Percentiles rank a stretch among this genome's conserved stretches.
Evolutionary conservation across 306 rosid genomes (phyloP).

Genomic region (Malus fusca): DNA sequence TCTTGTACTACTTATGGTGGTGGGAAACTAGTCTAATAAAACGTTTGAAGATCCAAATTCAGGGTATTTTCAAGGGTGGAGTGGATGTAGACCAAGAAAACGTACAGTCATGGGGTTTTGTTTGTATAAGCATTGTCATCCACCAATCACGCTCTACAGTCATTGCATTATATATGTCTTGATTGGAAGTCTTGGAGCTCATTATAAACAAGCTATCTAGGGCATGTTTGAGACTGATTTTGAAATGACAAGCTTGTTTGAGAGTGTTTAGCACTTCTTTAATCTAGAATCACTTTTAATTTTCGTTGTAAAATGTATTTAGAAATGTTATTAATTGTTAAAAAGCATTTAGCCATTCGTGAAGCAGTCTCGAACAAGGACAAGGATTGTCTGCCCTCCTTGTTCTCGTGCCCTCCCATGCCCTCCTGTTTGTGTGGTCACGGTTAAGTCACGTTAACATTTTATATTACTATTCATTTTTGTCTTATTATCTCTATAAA

Average conservation of each 20-base stretch:
- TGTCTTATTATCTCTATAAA: too few species aligned
- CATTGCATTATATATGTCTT: conserved; percentile 15
- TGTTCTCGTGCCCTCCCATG: too few species aligned
- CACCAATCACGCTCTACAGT: conserved; percentile 19
- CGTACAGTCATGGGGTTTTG: conserved; percentile 17
- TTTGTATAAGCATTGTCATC: conserved; percentile 28
- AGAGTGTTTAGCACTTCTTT: not conserved
- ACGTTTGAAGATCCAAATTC: conserved; percentile 27
- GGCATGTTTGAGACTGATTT: too few species aligned
- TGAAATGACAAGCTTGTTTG: not conserved
- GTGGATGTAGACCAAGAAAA: conserved; percentile 25
- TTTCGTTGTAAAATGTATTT: too few species aligned
- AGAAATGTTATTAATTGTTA: not conserved
- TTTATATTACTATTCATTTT: too few species aligned
- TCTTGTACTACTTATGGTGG: conserved; percentile 19
- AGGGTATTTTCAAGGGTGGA: conserved; percentile 27
- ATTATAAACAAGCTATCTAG: not conserved
- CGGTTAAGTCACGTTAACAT: too few species aligned
- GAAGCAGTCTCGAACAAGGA: not conserved
- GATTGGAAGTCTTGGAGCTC: not conserved
- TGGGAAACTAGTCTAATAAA: not conserved
- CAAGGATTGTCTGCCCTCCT: too few species aligned
- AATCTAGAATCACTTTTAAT: too few species aligned
- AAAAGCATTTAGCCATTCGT: too few species aligned
- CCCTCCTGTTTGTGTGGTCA: too few species aligned